phyloP scores from a whole-genome alignment of 768 basidiomycete genomes.

The Cystobasidium ongulense region DNA sequence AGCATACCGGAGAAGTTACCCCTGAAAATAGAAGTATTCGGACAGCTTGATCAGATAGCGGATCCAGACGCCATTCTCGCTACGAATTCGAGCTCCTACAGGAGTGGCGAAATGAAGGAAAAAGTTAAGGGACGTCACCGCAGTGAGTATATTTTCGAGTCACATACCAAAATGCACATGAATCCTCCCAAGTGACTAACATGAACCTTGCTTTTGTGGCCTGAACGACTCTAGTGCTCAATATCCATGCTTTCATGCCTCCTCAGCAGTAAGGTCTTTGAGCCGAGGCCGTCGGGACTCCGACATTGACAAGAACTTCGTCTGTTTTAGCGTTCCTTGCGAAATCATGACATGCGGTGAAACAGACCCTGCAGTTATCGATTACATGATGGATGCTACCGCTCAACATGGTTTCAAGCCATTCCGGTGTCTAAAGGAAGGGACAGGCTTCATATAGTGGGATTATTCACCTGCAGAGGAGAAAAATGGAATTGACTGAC shows the following conservation, averaged over 20 bases:
- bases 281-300: background rate
- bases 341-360: conserved; percentile 3
- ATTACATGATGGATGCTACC: background rate
- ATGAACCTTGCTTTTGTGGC: too few species aligned
- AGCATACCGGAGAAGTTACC: conserved; percentile 2
- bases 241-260: conserved; percentile 3
- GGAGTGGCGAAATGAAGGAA: background rate
- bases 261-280: background rate
- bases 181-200: too few species aligned
- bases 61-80: background rate
- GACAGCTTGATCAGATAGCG: background rate
- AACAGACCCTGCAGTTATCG: background rate
- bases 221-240: background rate
- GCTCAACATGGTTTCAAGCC: conserved; percentile 6
- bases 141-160: too few species aligned
- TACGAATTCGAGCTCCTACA: background rate
- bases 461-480: background rate
- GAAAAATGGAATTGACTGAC: background rate
- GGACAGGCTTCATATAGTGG: background rate
- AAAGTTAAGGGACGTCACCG: background rate
- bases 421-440: background rate
- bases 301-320: background rate
- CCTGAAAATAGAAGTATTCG: background rate
- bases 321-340: background rate
- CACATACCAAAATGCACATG: too few species aligned